Evolutionary conservation across 495 filamentous ascomycete genomes (phyloP).

Genomic region (Penicillium waksmanii): DNA sequence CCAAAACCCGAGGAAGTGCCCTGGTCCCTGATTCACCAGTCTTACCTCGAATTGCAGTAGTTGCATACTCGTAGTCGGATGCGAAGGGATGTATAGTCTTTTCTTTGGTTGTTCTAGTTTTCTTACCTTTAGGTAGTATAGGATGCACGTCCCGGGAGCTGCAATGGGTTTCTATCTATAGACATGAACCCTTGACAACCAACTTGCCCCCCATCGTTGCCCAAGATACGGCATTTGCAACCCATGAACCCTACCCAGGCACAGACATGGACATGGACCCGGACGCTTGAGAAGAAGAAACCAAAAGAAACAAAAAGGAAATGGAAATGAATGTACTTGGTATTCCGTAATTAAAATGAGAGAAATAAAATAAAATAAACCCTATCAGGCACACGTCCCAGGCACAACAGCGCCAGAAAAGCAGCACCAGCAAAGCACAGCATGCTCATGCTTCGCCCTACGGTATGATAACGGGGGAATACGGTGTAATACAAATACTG

Average conservation of each 20-base stretch:
- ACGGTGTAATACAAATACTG: conserved; percentile 28
- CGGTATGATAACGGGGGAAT: conserved; percentile 5
- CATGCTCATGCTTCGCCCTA: background rate
- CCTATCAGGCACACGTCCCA: background rate
- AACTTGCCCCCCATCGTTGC: background rate
- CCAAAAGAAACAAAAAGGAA: background rate
- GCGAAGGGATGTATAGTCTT: background rate
- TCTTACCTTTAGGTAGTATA: background rate
- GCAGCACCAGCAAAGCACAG: background rate
- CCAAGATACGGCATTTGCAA: conserved; percentile 1
- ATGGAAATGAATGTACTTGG: too few relatives aligned
- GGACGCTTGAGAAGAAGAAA: background rate
- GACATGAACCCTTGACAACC: background rate
- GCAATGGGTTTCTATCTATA: conserved; percentile 2
- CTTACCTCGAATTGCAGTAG: background rate
- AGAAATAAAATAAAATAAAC: background rate
- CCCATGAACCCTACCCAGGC: conserved; percentile 7
- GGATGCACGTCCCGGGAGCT: background rate
- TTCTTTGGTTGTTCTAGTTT: too few relatives aligned
- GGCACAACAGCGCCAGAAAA: background rate
- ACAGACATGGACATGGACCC: background rate
- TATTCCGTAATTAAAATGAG: too few relatives aligned
- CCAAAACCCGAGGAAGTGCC: background rate
- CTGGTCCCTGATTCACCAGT: conserved; percentile 1
- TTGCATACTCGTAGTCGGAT: background rate